Conservation (phyloP, 2,329 filamentous ascomycete species). For the Fusarium sp. region DNA sequence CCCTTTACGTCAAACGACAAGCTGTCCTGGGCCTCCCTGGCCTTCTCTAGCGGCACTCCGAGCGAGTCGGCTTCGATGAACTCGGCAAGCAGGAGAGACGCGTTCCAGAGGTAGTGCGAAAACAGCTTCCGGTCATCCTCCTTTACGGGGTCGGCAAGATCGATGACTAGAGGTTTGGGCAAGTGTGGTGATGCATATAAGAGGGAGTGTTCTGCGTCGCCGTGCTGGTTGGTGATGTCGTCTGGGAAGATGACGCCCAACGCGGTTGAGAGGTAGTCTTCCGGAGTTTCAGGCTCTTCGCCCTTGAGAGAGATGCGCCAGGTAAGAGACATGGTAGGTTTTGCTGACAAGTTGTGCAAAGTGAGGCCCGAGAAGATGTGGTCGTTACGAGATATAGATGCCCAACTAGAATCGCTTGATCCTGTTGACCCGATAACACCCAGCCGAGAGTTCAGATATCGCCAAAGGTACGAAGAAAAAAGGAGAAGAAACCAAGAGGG, state of each 20-base stretch:
- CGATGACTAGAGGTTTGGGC: slow-evolving; percentile 61
- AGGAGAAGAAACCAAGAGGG: too few relatives aligned
- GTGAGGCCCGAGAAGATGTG: neutral
- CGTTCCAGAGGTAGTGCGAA: slow-evolving; percentile 83
- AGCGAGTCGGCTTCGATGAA: slow-evolving; percentile 67
- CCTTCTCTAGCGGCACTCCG: slow-evolving; percentile 33
- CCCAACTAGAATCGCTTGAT: slow-evolving; percentile 25
- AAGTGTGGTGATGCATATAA: slow-evolving; percentile 71
- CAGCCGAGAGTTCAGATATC: too few relatives aligned
- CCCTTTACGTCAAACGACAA: slow-evolving; percentile 64
- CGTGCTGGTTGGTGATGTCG: slow-evolving; percentile 77
- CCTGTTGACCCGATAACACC: neutral
- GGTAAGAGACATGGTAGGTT: slow-evolving; percentile 61
- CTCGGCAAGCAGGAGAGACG: slow-evolving; percentile 70
- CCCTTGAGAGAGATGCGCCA: slow-evolving; percentile 50
- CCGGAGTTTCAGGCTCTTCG: slow-evolving; percentile 55
- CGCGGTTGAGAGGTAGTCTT: slow-evolving; percentile 73
- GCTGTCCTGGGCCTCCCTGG: slow-evolving; percentile 21
- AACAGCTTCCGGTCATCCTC: slow-evolving; percentile 74
- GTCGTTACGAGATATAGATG: slow-evolving; percentile 9
- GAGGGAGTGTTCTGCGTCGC: slow-evolving; percentile 72
- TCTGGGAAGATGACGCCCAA: slow-evolving; percentile 78
- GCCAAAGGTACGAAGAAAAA: too few relatives aligned
- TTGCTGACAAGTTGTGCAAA: neutral
- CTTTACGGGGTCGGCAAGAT: slow-evolving; percentile 63